phyloP scores from a whole-genome alignment of 805 yeast species.

The Ogataea angusta region DNA sequence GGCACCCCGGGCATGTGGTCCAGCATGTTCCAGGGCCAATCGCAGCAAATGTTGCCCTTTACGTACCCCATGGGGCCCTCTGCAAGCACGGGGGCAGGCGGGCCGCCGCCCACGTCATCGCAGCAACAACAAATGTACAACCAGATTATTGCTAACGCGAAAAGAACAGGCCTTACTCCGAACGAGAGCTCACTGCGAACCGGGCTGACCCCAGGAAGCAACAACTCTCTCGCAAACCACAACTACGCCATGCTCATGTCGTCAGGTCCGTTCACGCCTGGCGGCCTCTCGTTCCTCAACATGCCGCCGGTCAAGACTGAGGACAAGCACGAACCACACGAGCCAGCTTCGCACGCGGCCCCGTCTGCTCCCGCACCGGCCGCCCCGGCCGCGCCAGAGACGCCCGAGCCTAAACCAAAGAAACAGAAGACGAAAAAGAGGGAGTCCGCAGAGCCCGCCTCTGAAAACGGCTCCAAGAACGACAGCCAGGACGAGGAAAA shows the following conservation, averaged over 20 bases:
- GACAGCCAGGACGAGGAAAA: constrained; percentile 62
- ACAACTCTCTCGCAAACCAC: constrained; percentile 28
- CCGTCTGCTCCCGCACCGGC: neutral
- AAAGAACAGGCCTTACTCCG: constrained; percentile 66
- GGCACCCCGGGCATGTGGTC: constrained; percentile 57
- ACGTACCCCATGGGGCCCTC: constrained; percentile 12
- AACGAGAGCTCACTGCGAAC: constrained; percentile 70
- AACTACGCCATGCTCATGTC: constrained; percentile 26
- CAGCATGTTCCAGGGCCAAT: constrained; percentile 39
- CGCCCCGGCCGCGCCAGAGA: neutral
- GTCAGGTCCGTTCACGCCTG: constrained; percentile 27
- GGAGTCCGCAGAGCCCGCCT: constrained; percentile 1
- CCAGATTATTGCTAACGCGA: constrained; percentile 27
- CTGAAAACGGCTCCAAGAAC: constrained; percentile 2
- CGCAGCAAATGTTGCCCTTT: constrained; percentile 11
- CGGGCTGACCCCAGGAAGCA: constrained; percentile 68
- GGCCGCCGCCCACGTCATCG: constrained; percentile 4
- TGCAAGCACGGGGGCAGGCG: constrained; percentile 1
- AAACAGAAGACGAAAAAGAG: constrained; percentile 1
- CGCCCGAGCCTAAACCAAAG: constrained; percentile 6
- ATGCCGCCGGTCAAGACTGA: constrained; percentile 5
- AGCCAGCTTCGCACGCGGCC: neutral
- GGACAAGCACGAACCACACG: neutral
- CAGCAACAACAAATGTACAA: constrained; percentile 21
- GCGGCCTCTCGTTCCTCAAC: constrained; percentile 21